These are phyloP conservation scores for Pythium rishiriense DNA, from an alignment of 352 stramenopile species.

Conservation along the genomic window DNA sequence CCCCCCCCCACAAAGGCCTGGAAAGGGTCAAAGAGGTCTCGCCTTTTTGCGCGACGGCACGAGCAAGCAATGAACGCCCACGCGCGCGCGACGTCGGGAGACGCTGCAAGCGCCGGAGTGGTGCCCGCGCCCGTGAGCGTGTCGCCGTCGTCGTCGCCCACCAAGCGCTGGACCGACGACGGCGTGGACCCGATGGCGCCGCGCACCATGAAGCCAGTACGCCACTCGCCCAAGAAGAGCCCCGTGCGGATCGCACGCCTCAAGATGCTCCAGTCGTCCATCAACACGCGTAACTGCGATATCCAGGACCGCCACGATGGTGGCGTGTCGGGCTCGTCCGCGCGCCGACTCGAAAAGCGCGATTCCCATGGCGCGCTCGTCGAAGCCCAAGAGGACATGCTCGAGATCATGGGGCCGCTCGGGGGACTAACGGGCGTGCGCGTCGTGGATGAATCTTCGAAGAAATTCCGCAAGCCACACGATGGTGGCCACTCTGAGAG, in stretches of 20 bases:
- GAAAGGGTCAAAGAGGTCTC: slow-evolving; percentile 4
- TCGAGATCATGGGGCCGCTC: slow-evolving; percentile 69
- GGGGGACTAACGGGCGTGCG: slow-evolving; percentile 57
- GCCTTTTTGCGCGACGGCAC: background rate
- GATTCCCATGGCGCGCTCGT: slow-evolving; percentile 31
- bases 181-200: background rate
- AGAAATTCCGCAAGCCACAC: slow-evolving; percentile 35
- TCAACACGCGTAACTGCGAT: slow-evolving; percentile 79
- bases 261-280: slow-evolving; percentile 83
- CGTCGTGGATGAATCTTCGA: slow-evolving; percentile 21
- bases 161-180: slow-evolving; percentile 24
- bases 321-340: too few relatives aligned
- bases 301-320: slow-evolving; percentile 45
- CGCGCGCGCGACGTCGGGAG: background rate
- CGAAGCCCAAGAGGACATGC: slow-evolving; percentile 44
- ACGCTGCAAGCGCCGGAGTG: background rate
- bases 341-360: slow-evolving; percentile 19
- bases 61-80: background rate
- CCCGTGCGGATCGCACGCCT: slow-evolving; percentile 73
- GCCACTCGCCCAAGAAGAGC: slow-evolving; percentile 61
- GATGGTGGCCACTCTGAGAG: slow-evolving; percentile 9
- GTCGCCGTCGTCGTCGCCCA: slow-evolving; percentile 21
- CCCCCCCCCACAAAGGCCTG: background rate
- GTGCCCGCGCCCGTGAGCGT: background rate
- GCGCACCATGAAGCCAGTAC: slow-evolving; percentile 22